These are phyloP conservation scores for Eleusine coracana DNA, from an alignment of 176 grass and related monocot genomes.

Conservation along the genomic window DNA sequence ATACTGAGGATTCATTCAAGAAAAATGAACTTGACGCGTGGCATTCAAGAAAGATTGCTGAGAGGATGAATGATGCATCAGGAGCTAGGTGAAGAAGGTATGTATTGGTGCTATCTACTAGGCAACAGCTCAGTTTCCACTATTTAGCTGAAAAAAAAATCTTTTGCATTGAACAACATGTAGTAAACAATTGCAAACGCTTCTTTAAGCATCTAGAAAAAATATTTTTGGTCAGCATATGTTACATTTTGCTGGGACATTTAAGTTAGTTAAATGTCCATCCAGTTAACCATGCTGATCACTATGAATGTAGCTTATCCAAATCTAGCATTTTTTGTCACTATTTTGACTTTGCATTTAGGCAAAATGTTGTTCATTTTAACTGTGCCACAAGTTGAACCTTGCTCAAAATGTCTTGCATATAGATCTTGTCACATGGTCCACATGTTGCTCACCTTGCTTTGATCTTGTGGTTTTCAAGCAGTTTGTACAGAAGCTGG, in stretches of 20 bases:
- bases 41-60: too few relatives aligned
- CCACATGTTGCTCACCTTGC: not conserved
- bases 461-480: constrained; percentile 38
- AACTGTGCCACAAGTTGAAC: not conserved
- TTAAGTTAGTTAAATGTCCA: not conserved
- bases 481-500: constrained; percentile 80
- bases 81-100: constrained; percentile 79
- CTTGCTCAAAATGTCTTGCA: not conserved
- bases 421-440: not conserved
- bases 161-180: too few relatives aligned
- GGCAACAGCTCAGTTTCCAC: not conserved
- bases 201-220: not conserved
- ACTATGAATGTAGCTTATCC: not conserved
- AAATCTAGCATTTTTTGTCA: not conserved
- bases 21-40: too few relatives aligned
- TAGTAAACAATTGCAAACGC: too few relatives aligned
- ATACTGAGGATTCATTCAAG: too few relatives aligned
- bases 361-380: not conserved
- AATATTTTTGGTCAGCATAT: not conserved
- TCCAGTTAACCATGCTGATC: not conserved
- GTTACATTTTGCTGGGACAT: not conserved
- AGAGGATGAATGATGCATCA: constrained; percentile 39
- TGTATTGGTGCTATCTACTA: not conserved
- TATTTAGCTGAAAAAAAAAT: not conserved
- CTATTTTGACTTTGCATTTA: not conserved